Conservation (phyloP, 2,329 filamentous ascomycete species). For the Phyllosticta citribraziliensis region DNA sequence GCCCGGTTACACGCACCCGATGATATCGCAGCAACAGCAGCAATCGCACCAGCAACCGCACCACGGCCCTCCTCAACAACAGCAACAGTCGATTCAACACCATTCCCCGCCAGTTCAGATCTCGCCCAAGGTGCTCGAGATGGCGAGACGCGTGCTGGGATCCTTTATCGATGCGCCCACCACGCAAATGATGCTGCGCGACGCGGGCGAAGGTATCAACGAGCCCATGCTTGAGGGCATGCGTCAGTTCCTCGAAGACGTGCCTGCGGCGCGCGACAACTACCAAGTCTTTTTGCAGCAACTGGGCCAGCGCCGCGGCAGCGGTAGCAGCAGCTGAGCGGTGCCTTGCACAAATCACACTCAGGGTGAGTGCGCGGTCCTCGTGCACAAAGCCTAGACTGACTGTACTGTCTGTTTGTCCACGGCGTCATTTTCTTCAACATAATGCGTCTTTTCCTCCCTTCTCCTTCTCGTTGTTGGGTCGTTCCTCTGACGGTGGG, state of each 20-base stretch:
- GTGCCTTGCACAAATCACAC: background rate
- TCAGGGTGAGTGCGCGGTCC: too few species aligned
- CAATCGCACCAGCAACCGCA: slow-evolving; percentile 10
- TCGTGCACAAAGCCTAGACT: too few species aligned
- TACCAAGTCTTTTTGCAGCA: slow-evolving; percentile 20
- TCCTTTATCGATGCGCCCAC: slow-evolving; percentile 32
- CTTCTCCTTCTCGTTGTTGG: too few species aligned
- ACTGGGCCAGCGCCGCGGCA: slow-evolving; percentile 1
- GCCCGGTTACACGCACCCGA: background rate
- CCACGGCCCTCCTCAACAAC: slow-evolving; percentile 6
- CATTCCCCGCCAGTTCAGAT: slow-evolving; percentile 9
- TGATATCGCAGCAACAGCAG: slow-evolving; percentile 20
- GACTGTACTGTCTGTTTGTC: too few species aligned
- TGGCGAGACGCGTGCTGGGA: slow-evolving; percentile 33
- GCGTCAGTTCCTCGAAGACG: slow-evolving; percentile 54
- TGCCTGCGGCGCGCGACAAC: slow-evolving; percentile 56
- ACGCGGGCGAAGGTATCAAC: slow-evolving; percentile 24
- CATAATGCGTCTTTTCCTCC: too few species aligned
- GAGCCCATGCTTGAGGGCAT: slow-evolving; percentile 63
- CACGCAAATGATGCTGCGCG: slow-evolving; percentile 29
- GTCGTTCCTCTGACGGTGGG: too few species aligned
- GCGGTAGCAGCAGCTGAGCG: background rate
- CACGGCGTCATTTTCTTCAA: too few species aligned
- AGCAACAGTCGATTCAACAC: slow-evolving; percentile 1
- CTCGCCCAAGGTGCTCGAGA: slow-evolving; percentile 18